Conservation (phyloP, 257 asterid species). For the Jacaranda mimosifolia region DNA sequence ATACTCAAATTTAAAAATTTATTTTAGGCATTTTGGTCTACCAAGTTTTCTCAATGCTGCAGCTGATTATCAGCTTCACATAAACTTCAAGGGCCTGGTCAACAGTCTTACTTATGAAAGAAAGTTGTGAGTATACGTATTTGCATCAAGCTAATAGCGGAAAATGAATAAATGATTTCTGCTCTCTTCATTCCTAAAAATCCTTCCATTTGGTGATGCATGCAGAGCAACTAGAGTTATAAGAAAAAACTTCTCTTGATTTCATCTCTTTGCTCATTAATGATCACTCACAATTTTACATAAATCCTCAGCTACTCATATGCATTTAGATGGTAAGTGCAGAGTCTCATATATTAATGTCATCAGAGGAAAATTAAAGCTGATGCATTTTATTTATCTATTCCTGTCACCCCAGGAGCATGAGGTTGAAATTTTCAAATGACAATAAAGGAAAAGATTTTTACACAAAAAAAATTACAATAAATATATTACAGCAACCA, state of each 20-base stretch:
- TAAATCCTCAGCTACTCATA: neutral
- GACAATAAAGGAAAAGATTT: neutral
- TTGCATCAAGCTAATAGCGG: neutral
- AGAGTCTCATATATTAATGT: neutral
- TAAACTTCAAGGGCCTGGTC: neutral
- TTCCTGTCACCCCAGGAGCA: constrained; percentile 8
- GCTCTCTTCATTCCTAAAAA: neutral
- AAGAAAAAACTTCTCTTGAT: neutral
- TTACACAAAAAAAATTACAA: neutral
- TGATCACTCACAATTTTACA: neutral
- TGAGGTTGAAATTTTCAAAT: constrained; percentile 2
- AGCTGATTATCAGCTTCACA: constrained; percentile 15
- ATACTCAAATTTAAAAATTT: constrained; percentile 3
- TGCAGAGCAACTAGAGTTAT: neutral
- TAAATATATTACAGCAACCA: neutral
- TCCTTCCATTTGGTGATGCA: neutral
- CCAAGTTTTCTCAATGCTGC: neutral
- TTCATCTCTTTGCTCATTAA: constrained; percentile 12
- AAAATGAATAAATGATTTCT: constrained; percentile 11
- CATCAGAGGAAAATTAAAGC: constrained; percentile 8
- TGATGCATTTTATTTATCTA: neutral
- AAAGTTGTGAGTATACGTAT: too few species aligned
- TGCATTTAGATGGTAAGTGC: neutral
- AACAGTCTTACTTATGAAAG: neutral
- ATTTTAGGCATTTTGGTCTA: neutral